Conservation (phyloP, 208 protist genomes). For the Leishmania turanica region DNA sequence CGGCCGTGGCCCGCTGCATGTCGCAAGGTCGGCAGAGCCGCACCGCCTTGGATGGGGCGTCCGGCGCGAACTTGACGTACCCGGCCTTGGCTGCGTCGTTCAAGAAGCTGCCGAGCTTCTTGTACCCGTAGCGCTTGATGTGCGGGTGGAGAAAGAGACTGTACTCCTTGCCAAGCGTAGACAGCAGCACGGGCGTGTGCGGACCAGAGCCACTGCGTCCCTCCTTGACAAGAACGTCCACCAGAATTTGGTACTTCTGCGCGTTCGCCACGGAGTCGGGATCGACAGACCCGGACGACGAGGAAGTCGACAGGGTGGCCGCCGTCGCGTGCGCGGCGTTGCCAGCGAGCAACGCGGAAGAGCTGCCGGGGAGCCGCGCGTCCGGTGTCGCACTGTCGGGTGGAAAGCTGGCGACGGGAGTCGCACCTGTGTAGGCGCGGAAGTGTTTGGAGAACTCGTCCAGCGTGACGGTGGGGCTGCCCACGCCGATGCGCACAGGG, state of each 20-base stretch:
- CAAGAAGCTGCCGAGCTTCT: constrained; percentile 80
- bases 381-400: background rate
- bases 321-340: too few species aligned
- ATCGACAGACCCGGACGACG: background rate
- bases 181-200: constrained; percentile 68
- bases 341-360: background rate
- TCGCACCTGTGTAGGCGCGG: constrained; percentile 23
- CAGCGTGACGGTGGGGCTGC: constrained; percentile 22
- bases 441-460: constrained; percentile 49
- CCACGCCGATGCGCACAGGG: background rate
- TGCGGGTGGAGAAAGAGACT: constrained; percentile 58
- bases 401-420: background rate
- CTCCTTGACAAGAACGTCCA: constrained; percentile 76
- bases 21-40: constrained; percentile 58
- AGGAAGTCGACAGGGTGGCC: background rate
- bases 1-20: constrained; percentile 47
- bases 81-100: constrained; percentile 73
- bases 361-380: background rate
- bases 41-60: constrained; percentile 77
- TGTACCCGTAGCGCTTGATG: constrained; percentile 66
- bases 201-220: constrained; percentile 52
- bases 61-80: constrained; percentile 64
- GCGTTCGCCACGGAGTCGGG: constrained; percentile 17
- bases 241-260: constrained; percentile 41
- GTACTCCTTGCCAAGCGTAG: constrained; percentile 89